Base-by-base conservation (phyloP, 2,329 filamentous ascomycete species). In the Cryphonectria japonica region DNA sequence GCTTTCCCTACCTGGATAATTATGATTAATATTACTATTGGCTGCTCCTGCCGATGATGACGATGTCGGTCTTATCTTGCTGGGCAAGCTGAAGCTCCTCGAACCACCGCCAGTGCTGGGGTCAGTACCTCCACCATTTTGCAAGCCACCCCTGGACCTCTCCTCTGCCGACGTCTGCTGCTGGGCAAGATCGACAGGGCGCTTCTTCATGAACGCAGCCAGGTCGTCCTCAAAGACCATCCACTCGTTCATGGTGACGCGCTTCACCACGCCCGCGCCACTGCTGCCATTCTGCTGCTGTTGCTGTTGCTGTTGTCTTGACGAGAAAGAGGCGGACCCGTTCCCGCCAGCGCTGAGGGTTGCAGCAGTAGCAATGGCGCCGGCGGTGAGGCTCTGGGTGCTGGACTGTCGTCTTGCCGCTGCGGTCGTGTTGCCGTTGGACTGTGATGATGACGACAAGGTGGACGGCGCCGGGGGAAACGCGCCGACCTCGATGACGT, bases 171-270 rank as follows among this genome's bases (percentile, higher is more conserved):
- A 22, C 22, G 68, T 50, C 41, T 46, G 43, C 16, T 50, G 43
- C 46, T n/a, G 46, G 7, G 60, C 50, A 6, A 26, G 43, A 19
- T 73, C 72, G 1, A 73, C 62, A 1, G 72, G 72, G 26, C 50
- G 61, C 62, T 70, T 73, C 41, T 68, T 72, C 72, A 73, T 72
- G 29, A 73, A 73, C 2, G 70, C 67, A 43, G 50, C 37, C 46
- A 73, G 46, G 22, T 73, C 72, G 16, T 73, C 72, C 59, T 73
- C 72, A 26, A 70, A 67, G 52, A 73, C 72, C 57, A 72, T 59
- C 72, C 72, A 73, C 32, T 73, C 70, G n/a, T 73, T 69, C 41
- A 73, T 41, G 7, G 61, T 70, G 60, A 69, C 62, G n/a, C 39
- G 66, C 26, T 43, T 70, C 9, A 59, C 59, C 22, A 52, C 3